These are phyloP conservation scores for Ogataea paradorogensis DNA, from an alignment of 805 yeast genomes.

Conservation along the genomic window DNA sequence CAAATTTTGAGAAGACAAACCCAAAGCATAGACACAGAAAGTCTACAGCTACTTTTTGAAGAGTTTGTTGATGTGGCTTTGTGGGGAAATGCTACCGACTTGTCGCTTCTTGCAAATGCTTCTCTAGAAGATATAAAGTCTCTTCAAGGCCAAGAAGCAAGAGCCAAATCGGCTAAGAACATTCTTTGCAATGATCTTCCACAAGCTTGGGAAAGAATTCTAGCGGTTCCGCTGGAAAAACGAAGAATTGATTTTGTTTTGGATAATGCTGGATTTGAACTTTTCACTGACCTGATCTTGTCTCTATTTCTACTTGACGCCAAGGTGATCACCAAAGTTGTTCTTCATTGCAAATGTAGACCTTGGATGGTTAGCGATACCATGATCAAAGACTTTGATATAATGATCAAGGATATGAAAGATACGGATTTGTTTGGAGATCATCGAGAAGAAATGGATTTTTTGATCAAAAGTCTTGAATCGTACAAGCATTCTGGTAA, in stretches of 20 bases:
- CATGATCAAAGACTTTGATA: slow-evolving; percentile 72
- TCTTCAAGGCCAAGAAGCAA: slow-evolving; percentile 84
- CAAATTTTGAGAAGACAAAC: slow-evolving; percentile 23
- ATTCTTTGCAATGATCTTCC: slow-evolving; percentile 75
- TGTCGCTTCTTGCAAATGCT: slow-evolving; percentile 86
- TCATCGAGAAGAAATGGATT: slow-evolving; percentile 44
- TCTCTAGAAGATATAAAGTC: slow-evolving; percentile 85
- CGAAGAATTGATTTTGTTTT: slow-evolving; percentile 76
- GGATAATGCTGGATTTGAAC: slow-evolving; percentile 94
- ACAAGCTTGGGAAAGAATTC: slow-evolving; percentile 57
- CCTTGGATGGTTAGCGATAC: slow-evolving; percentile 99
- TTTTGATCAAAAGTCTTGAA: slow-evolving; percentile 45
- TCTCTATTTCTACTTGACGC: slow-evolving; percentile 68
- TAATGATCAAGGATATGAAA: slow-evolving; percentile 54
- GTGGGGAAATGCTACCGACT: slow-evolving; percentile 98
- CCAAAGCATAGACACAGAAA: slow-evolving; percentile 35
- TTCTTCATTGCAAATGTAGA: slow-evolving; percentile 81
- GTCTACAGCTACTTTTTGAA: slow-evolving; percentile 57
- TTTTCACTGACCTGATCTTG: slow-evolving; percentile 77
- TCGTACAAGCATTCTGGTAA: slow-evolving; percentile 44
- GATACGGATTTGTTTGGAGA: slow-evolving; percentile 52
- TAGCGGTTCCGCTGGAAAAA: slow-evolving; percentile 26
- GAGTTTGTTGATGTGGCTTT: slow-evolving; percentile 86
- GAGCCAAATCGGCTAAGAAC: slow-evolving; percentile 77
- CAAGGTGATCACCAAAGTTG: slow-evolving; percentile 59